A percentile compares a stretch with the other conserved stretches of the same genome.
phyloP scores from a whole-genome alignment of 73 alveolate genomes.

The Paramecium tetraurelia region DNA sequence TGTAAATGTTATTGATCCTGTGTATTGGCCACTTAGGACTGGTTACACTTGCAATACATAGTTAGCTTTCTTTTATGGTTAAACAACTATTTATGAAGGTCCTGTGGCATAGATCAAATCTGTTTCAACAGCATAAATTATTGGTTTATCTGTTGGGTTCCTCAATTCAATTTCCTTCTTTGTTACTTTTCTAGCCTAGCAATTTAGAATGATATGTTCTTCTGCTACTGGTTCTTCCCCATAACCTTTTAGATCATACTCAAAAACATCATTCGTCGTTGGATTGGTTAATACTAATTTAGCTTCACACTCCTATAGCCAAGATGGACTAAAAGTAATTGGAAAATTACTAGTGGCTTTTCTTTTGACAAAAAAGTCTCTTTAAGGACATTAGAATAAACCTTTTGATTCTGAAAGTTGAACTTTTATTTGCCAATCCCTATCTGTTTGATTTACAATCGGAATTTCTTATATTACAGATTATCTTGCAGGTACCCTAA shows the following conservation, averaged over 20 bases:
- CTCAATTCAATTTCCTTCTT: conserved; percentile 78
- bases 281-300: conserved; percentile 85
- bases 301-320: conserved; percentile 84
- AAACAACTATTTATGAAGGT: conserved; percentile 51
- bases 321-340: conserved; percentile 91
- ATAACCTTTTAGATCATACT: conserved; percentile 92
- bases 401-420: conserved; percentile 73
- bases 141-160: conserved; percentile 84
- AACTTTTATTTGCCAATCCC: conserved; percentile 94
- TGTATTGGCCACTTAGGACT: conserved; percentile 89
- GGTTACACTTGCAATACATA: conserved; percentile 79
- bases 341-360: conserved; percentile 75
- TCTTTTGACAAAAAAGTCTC: conserved; percentile 79
- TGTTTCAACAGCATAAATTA: conserved; percentile 89
- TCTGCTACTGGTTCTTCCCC: conserved; percentile 99
- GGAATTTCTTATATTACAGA: conserved; percentile 94
- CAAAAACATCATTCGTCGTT: conserved; percentile 90
- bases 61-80: conserved; percentile 53
- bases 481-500: conserved; percentile 94
- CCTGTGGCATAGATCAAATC: conserved; percentile 95
- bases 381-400: conserved; percentile 61
- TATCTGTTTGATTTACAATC: conserved; percentile 90
- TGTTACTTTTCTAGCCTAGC: conserved; percentile 92
- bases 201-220: conserved; percentile 90
- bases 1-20: conserved; percentile 94